phyloP scores from a whole-genome alignment of 371 early-diverging fungal genomes.

The Apophysomyces ossiformis region DNA sequence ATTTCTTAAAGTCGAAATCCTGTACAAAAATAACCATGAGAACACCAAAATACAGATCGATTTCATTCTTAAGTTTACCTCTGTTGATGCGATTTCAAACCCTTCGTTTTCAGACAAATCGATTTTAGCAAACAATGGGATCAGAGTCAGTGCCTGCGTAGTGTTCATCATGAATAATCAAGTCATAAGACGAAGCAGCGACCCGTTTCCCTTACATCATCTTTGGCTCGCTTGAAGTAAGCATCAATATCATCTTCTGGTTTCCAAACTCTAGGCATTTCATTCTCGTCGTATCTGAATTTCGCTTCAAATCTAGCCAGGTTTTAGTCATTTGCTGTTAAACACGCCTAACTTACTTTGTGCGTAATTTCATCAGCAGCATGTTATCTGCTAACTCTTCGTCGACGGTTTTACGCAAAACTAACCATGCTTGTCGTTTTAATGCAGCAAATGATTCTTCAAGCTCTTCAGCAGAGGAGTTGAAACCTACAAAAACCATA shows the following conservation, averaged over 20 bases:
- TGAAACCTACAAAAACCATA: slow-evolving; percentile 54
- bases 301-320: slow-evolving; percentile 76
- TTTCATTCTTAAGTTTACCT: slow-evolving; percentile 21
- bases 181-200: not conserved
- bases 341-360: slow-evolving; percentile 29
- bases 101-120: slow-evolving; percentile 48
- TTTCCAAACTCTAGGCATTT: slow-evolving; percentile 94
- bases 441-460: slow-evolving; percentile 53
- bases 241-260: slow-evolving; percentile 94
- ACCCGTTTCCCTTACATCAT: slow-evolving; percentile 45
- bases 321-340: not conserved
- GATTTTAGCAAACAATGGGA: slow-evolving; percentile 69
- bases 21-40: not conserved
- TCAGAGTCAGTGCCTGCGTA: slow-evolving; percentile 58
- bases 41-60: not conserved
- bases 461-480: slow-evolving; percentile 56
- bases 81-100: slow-evolving; percentile 45
- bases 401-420: slow-evolving; percentile 71
- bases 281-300: slow-evolving; percentile 92
- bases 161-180: not conserved
- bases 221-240: slow-evolving; percentile 75
- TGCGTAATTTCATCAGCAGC: slow-evolving; percentile 78
- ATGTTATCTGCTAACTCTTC: slow-evolving; percentile 85
- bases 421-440: slow-evolving; percentile 74
- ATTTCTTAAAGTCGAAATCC: slow-evolving; percentile 67